Conservation (phyloP, 1,284 basidiomycete species). For the Puccinia novopanici region DNA sequence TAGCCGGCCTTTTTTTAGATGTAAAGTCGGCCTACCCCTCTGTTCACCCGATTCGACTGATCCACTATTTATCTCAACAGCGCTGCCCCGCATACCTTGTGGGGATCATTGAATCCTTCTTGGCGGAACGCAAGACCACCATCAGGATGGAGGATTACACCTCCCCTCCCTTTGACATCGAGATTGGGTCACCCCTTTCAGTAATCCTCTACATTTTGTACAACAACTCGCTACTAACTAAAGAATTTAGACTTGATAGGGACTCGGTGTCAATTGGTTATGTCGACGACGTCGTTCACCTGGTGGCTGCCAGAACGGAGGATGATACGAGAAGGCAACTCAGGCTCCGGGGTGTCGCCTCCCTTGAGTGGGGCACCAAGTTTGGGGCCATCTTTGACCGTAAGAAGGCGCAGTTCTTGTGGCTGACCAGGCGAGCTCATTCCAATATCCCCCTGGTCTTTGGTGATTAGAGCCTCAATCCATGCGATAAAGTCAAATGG, state of each 20-base stretch:
- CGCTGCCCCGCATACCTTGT: background rate
- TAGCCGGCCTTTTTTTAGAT: no score
- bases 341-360: background rate
- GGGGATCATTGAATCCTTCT: background rate
- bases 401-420: no score
- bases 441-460: no score
- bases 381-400: background rate
- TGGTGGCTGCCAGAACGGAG: background rate
- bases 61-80: background rate
- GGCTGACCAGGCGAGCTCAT: background rate
- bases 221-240: background rate
- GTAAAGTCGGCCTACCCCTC: slow-evolving; percentile 37
- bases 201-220: slow-evolving; percentile 26
- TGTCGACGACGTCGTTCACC: slow-evolving; percentile 17
- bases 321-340: background rate
- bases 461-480: background rate
- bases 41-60: background rate
- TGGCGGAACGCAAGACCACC: background rate
- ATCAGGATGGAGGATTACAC: slow-evolving; percentile 1
- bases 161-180: background rate
- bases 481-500: background rate
- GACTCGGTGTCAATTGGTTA: slow-evolving; percentile 24
- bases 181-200: slow-evolving; percentile 12
- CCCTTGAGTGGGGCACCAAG: background rate
- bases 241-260: background rate